A percentile compares a stretch with the other conserved stretches of the same genome.
These are phyloP conservation scores for Bryoerythrophyllum caledonicum DNA, from an alignment of 225 moss, liverwort and hornwort species.

Conservation along the genomic window DNA sequence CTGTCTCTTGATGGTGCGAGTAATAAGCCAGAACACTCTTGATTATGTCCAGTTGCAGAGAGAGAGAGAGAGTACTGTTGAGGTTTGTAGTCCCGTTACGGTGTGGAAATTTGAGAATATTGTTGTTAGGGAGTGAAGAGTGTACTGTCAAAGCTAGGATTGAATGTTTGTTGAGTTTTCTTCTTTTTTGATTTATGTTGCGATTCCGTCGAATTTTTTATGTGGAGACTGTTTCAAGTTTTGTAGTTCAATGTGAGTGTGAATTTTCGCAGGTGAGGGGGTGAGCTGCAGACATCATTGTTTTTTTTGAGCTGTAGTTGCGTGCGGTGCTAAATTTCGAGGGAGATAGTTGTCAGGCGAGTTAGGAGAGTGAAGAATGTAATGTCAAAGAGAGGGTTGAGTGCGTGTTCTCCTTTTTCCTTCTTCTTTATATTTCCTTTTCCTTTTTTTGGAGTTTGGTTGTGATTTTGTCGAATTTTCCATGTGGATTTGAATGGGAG, in stretches of 20 bases:
- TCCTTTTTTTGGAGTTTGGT: not conserved
- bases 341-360: not conserved
- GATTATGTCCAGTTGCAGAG: not conserved
- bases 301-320: slow-evolving; percentile 15
- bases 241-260: not conserved
- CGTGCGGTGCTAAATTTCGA: not conserved
- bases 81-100: not conserved
- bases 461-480: not conserved
- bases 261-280: slow-evolving; percentile 16
- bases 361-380: not conserved
- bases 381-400: not conserved
- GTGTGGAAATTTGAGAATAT: not conserved
- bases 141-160: not conserved
- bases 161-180: not conserved
- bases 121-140: not conserved
- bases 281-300: slow-evolving; percentile 18
- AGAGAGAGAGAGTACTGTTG: not conserved
- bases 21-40: not conserved
- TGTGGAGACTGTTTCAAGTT: not conserved
- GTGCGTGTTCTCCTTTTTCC: not conserved
- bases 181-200: not conserved
- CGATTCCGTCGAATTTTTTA: not conserved
- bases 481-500: not conserved
- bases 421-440: not conserved
- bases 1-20: not conserved